Evolutionary conservation across 768 basidiomycete genomes (phyloP).

Genomic region (Psilocybe azurescens): DNA sequence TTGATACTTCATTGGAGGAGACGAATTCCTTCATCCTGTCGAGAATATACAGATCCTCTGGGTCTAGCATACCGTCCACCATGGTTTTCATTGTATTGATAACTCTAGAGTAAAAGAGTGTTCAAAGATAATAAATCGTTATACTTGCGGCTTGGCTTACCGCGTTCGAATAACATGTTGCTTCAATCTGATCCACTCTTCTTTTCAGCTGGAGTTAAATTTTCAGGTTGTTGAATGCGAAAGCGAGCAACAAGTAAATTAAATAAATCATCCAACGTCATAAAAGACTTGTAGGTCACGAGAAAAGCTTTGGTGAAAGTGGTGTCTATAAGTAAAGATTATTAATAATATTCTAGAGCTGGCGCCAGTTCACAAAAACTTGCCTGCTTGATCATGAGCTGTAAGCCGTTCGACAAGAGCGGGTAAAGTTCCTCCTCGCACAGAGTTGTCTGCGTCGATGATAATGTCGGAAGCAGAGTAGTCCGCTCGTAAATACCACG

Average conservation of each 20-base stretch:
- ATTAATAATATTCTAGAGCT: neutral
- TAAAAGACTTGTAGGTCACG: slow-evolving; percentile 96
- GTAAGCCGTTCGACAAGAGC: slow-evolving; percentile 92
- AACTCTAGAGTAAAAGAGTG: slow-evolving; percentile 54
- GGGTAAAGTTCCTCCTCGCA: slow-evolving; percentile 85
- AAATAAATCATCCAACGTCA: slow-evolving; percentile 80
- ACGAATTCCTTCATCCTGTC: slow-evolving; percentile 84
- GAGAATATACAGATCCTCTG: slow-evolving; percentile 84
- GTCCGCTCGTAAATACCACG: slow-evolving; percentile 88
- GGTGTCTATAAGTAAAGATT: slow-evolving; percentile 52
- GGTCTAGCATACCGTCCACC: slow-evolving; percentile 85
- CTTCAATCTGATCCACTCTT: slow-evolving; percentile 86
- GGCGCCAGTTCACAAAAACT: slow-evolving; percentile 27
- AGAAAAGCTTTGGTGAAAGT: slow-evolving; percentile 89
- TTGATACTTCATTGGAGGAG: slow-evolving; percentile 65
- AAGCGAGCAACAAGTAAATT: slow-evolving; percentile 84
- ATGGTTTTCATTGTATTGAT: slow-evolving; percentile 91
- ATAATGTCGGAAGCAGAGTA: slow-evolving; percentile 82
- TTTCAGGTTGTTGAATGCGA: slow-evolving; percentile 74
- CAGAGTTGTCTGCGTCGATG: slow-evolving; percentile 82
- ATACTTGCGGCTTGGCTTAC: slow-evolving; percentile 46
- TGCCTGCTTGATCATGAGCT: slow-evolving; percentile 87
- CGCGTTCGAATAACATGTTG: slow-evolving; percentile 86
- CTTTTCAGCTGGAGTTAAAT: slow-evolving; percentile 63
- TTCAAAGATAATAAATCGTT: neutral